Evolutionary conservation across 164 flowering plant genomes (phyloP).

Genomic region (Pachysandra terminalis): DNA sequence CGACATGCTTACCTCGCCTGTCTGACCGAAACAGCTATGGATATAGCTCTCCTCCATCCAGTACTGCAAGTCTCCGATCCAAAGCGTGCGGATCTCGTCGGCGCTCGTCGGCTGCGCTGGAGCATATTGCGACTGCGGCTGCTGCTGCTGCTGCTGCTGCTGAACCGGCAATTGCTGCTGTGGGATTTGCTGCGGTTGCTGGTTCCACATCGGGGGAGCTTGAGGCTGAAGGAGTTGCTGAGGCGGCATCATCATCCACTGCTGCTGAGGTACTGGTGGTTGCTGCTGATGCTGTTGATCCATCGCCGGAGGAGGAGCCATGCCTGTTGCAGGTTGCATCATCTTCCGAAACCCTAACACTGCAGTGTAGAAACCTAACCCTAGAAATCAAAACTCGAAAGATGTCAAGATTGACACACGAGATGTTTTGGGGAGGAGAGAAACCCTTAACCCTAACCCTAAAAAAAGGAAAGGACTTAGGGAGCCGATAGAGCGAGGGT

Average conservation of each 20-base stretch:
- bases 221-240: slow-evolving; percentile 7
- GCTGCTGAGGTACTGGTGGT: slow-evolving; percentile 7
- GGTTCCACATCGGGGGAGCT: slow-evolving; percentile 9
- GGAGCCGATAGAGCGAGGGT: too few relatives aligned
- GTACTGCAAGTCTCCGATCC: slow-evolving; percentile 91
- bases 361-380: background rate
- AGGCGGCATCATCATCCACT: slow-evolving; percentile 6
- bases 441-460: too few relatives aligned
- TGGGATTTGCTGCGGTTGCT: slow-evolving; percentile 21
- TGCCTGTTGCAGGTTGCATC: slow-evolving; percentile 57
- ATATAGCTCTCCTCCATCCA: slow-evolving; percentile 92
- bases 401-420: too few relatives aligned
- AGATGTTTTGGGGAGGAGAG: too few relatives aligned
- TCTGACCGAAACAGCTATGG: slow-evolving; percentile 45
- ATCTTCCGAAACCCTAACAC: slow-evolving; percentile 18
- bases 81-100: slow-evolving; percentile 70
- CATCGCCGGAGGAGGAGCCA: slow-evolving; percentile 32
- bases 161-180: slow-evolving; percentile 17
- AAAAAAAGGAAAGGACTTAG: too few relatives aligned
- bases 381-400: background rate
- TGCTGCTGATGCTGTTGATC: slow-evolving; percentile 26
- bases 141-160: slow-evolving; percentile 25
- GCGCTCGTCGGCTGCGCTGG: slow-evolving; percentile 36
- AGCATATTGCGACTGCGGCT: slow-evolving; percentile 11
- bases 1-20: slow-evolving; percentile 59